These are phyloP conservation scores for Falciphora oryzae DNA, from an alignment of 2,329 filamentous ascomycete genomes.

Conservation along the genomic window DNA sequence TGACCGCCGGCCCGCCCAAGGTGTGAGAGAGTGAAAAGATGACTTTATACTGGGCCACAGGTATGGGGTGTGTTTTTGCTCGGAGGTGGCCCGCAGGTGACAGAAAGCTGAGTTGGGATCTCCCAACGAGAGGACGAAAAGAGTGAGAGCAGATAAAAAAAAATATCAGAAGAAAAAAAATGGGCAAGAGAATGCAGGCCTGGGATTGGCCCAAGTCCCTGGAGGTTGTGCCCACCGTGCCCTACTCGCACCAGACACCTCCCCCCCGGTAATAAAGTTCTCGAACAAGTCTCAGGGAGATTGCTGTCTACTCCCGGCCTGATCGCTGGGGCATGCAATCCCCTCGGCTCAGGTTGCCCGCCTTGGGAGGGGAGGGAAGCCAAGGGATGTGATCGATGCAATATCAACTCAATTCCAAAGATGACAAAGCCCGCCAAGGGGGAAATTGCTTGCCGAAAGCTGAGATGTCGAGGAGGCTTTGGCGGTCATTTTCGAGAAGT, in stretches of 20 bases:
- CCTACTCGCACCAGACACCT: neutral
- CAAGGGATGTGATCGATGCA: neutral
- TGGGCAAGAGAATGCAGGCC: neutral
- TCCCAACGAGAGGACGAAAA: neutral
- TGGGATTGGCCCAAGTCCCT: neutral
- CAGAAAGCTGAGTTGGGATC: constrained; percentile 1
- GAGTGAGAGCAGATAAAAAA: constrained; percentile 3
- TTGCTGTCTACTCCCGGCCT: constrained; percentile 2
- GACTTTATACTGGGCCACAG: constrained; percentile 7
- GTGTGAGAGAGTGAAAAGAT: constrained; percentile 6
- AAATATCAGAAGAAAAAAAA: neutral
- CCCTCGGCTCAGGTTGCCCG: neutral
- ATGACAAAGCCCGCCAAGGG: constrained; percentile 7
- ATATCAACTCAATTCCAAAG: neutral
- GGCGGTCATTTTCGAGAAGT: too few relatives aligned
- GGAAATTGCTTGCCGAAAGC: constrained; percentile 11
- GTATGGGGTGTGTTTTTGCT: neutral
- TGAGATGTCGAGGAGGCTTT: too few relatives aligned
- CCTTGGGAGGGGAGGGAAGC: neutral
- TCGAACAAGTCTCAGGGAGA: constrained; percentile 5
- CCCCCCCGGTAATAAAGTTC: neutral
- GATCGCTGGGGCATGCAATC: neutral
- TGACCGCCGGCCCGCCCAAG: neutral
- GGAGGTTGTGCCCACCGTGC: constrained; percentile 1
- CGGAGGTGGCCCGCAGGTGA: neutral